phyloP scores from a whole-genome alignment of 164 flowering plant genomes.

The Santalum album region DNA sequence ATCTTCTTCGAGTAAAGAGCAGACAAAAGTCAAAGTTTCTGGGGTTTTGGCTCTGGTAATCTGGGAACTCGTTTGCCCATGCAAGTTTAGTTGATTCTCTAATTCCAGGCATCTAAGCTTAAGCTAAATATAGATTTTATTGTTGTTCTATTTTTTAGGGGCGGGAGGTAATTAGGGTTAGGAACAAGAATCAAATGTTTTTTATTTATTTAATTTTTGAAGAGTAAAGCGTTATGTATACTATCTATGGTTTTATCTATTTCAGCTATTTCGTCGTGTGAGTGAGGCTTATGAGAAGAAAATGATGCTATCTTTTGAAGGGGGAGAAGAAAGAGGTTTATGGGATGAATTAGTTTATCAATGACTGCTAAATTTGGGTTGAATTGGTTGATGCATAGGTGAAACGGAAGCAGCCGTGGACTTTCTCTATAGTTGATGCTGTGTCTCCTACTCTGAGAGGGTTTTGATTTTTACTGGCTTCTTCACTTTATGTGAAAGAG shows the following conservation, averaged over 20 bases:
- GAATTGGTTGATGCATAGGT: background rate
- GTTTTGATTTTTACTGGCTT: slow-evolving; percentile 1
- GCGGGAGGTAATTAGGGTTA: background rate
- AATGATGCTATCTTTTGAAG: background rate
- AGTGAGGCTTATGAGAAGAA: slow-evolving; percentile 2
- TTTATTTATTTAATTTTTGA: background rate
- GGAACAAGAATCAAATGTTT: background rate
- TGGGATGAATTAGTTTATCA: background rate
- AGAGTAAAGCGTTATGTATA: background rate
- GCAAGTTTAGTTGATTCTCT: background rate
- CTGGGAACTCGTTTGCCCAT: background rate
- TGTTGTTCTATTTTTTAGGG: background rate
- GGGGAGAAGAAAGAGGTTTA: slow-evolving; percentile 4
- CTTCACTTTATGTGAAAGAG: slow-evolving; percentile 6
- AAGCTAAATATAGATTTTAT: background rate
- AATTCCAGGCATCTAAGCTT: slow-evolving; percentile 6
- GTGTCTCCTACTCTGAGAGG: background rate
- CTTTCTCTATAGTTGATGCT: background rate
- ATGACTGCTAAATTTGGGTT: background rate
- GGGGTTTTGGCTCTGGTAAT: background rate
- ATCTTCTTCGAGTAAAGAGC: background rate
- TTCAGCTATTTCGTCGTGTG: background rate
- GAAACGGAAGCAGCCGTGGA: background rate
- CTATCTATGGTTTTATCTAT: slow-evolving; percentile 2
- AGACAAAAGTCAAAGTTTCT: slow-evolving; percentile 8